A percentile compares a stretch with the other conserved stretches of the same genome.
Evolutionary conservation across 257 asterid genomes (phyloP).

Genomic region (Solanum rostratum): DNA sequence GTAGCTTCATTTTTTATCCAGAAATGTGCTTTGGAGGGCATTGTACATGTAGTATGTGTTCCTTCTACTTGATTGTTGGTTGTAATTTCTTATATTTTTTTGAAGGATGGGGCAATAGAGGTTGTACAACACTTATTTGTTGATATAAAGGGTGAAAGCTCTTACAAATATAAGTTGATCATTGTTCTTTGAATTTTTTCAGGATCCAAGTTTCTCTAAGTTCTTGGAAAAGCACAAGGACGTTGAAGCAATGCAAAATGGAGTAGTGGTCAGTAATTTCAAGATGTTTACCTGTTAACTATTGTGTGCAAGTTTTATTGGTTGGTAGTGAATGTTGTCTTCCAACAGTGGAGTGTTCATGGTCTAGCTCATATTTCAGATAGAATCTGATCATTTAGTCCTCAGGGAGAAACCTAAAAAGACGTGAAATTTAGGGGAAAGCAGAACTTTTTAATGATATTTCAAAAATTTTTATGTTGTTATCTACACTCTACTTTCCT

Average conservation of each 20-base stretch:
- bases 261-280: slow-evolving; percentile 42
- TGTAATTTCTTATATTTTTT: not conserved
- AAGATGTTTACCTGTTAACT: not conserved
- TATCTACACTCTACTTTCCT: not conserved
- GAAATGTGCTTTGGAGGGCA: not conserved
- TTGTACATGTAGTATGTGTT: not conserved
- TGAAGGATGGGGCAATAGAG: not conserved
- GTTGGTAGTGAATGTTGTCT: not conserved
- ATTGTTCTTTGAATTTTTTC: slow-evolving; percentile 11
- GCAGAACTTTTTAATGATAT: not conserved
- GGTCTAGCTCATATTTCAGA: not conserved
- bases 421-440: not conserved
- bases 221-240: slow-evolving; percentile 49
- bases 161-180: not conserved
- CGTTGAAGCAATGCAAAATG: slow-evolving; percentile 28
- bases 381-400: not conserved
- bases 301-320: not conserved
- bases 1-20: not conserved
- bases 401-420: not conserved
- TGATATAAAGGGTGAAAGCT: not conserved
- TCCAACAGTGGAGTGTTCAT: not conserved
- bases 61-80: not conserved
- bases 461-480: not conserved
- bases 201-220: slow-evolving; percentile 73
- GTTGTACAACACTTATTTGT: not conserved